phyloP scores from a whole-genome alignment of 202 grass and related monocot genomes.

The Schoenoplectus tabernaemontani region DNA sequence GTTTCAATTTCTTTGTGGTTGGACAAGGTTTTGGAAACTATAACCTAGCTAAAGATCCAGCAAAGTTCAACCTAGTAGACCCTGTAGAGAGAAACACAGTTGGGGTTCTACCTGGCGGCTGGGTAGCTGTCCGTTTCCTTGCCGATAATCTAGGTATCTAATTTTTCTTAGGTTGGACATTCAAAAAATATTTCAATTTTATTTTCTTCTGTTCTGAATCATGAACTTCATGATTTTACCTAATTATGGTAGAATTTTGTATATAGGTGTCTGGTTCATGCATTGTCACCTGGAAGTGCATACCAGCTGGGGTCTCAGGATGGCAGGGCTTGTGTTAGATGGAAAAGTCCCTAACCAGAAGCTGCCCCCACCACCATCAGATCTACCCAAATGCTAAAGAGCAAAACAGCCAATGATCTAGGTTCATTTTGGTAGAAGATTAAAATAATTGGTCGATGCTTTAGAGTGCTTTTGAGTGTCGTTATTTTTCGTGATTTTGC shows the following conservation, averaged over 20 bases:
- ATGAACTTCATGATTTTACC: too few relatives aligned
- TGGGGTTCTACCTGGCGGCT: slow-evolving; percentile 59
- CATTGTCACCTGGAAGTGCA: slow-evolving; percentile 83
- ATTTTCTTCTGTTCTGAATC: not conserved
- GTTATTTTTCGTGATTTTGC: not conserved
- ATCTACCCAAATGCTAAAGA: slow-evolving; percentile 62
- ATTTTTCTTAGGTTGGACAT: too few relatives aligned
- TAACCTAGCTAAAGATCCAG: slow-evolving; percentile 35
- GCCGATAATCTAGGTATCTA: slow-evolving; percentile 63
- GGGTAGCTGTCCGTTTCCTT: slow-evolving; percentile 74
- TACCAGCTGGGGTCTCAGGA: slow-evolving; percentile 74
- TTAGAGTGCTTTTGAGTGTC: not conserved
- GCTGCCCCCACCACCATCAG: slow-evolving; percentile 50
- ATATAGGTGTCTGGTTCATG: slow-evolving; percentile 85
- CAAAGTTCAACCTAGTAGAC: slow-evolving; percentile 62
- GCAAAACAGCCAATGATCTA: not conserved
- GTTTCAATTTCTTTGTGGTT: slow-evolving; percentile 79
- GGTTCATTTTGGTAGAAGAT: slow-evolving; percentile 3
- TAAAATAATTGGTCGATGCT: not conserved
- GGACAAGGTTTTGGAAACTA: slow-evolving; percentile 77
- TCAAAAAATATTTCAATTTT: too few relatives aligned
- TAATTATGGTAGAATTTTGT: not conserved
- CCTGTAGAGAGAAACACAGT: slow-evolving; percentile 78
- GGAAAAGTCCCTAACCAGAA: slow-evolving; percentile 64
- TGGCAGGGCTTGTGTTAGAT: slow-evolving; percentile 79